Evolutionary conservation across 495 filamentous ascomycete species (phyloP).

Genomic region (Glarea lozoyensis): DNA sequence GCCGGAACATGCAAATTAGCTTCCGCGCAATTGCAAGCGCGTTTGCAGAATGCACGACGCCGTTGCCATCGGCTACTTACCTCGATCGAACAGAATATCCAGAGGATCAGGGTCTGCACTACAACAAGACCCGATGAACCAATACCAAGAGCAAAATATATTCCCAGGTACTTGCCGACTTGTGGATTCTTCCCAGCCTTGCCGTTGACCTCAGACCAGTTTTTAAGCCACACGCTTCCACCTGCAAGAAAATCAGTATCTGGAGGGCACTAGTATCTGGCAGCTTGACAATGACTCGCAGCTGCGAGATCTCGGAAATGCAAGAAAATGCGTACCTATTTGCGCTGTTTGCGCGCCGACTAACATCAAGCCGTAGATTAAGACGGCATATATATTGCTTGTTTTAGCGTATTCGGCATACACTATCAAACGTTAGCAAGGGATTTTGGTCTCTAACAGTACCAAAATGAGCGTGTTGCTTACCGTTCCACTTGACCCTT

Average conservation of each 20-base stretch:
- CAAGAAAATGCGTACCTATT: conserved; percentile 25
- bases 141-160: conserved; percentile 90
- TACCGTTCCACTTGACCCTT: conserved; percentile 86
- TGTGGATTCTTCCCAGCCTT: conserved; percentile 55
- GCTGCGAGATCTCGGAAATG: conserved; percentile 1
- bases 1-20: conserved; percentile 26
- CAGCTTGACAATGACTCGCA: background rate
- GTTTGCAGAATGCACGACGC: conserved; percentile 12
- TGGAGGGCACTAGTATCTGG: background rate
- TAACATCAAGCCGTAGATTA: conserved; percentile 69
- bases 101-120: conserved; percentile 87
- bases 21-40: conserved; percentile 2
- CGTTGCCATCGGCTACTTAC: conserved; percentile 9
- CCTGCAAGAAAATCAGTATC: conserved; percentile 24
- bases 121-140: conserved; percentile 83
- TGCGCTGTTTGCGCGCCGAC: conserved; percentile 72
- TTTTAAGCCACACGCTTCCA: conserved; percentile 88
- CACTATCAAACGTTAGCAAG: conserved; percentile 34
- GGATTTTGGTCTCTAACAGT: conserved; percentile 6
- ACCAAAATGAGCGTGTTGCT: conserved; percentile 22
- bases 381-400: conserved; percentile 79
- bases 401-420: conserved; percentile 87
- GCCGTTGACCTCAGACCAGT: conserved; percentile 77
- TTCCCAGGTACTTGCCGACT: conserved; percentile 82
- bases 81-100: conserved; percentile 99